phyloP scores from a whole-genome alignment of 306 rosid genomes.

The Morella rubra region DNA sequence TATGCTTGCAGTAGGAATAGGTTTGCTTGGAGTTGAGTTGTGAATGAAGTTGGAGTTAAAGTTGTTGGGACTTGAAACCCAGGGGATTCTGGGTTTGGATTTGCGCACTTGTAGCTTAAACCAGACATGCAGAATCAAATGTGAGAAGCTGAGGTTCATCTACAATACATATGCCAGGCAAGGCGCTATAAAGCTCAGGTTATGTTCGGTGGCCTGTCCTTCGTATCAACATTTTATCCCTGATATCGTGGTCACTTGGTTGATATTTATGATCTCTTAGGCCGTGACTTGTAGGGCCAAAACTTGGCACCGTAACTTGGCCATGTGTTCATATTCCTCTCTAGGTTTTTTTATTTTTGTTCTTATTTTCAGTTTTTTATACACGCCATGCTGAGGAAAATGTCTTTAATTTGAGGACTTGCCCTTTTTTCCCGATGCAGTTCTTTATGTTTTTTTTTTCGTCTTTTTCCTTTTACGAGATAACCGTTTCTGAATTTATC shows the following conservation, averaged over 20 bases:
- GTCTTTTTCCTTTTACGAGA: not conserved
- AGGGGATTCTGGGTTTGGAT: conserved; percentile 40
- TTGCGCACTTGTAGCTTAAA: conserved; percentile 30
- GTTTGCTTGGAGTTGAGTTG: conserved; percentile 24
- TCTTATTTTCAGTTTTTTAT: not conserved
- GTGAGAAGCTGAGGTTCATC: conserved; percentile 34
- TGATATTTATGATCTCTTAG: not conserved
- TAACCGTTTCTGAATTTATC: not conserved
- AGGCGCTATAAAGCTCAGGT: conserved; percentile 40
- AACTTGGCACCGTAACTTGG: conserved; percentile 23
- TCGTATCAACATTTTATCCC: conserved; percentile 29
- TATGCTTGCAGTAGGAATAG: conserved; percentile 31
- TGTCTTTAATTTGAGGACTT: not conserved
- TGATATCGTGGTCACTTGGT: not conserved
- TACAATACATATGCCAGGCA: conserved; percentile 27
- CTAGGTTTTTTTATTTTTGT: not conserved
- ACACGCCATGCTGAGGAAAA: not conserved
- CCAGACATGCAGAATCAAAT: conserved; percentile 12
- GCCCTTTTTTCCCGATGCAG: not conserved
- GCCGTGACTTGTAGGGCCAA: conserved; percentile 13
- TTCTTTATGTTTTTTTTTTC: not conserved
- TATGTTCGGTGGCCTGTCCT: conserved; percentile 23
- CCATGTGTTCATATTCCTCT: conserved; percentile 30
- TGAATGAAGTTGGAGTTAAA: conserved; percentile 32
- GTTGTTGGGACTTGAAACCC: conserved; percentile 36